Percentiles rank a stretch among this genome's conserved stretches.
These are phyloP conservation scores for Talaromyces islandicus DNA, from an alignment of 2,329 filamentous ascomycete species.

Conservation along the genomic window DNA sequence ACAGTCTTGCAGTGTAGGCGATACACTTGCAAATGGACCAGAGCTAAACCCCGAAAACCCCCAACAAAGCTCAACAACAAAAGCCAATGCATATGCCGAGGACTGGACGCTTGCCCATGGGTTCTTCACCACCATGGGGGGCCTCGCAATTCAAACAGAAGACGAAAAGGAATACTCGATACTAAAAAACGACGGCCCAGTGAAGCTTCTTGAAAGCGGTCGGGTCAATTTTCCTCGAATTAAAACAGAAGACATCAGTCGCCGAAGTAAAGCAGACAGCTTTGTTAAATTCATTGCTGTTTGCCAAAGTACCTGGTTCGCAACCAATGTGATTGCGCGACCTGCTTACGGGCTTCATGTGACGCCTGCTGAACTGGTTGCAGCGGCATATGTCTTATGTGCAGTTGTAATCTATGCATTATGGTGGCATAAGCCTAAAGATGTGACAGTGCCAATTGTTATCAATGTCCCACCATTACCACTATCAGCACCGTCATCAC, in stretches of 20 bases:
- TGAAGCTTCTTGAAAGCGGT: constrained; percentile 4
- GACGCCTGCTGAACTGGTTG: constrained; percentile 10
- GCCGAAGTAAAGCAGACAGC: constrained; percentile 12
- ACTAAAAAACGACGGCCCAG: not conserved
- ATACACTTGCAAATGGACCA: not conserved
- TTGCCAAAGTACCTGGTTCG: constrained; percentile 10
- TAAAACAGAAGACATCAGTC: constrained; percentile 10
- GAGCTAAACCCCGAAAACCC: not conserved
- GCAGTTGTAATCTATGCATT: constrained; percentile 9
- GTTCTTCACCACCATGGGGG: not conserved
- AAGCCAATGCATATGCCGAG: not conserved
- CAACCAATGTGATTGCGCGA: constrained; percentile 10
- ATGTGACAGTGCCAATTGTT: constrained; percentile 13
- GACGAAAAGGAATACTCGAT: not conserved
- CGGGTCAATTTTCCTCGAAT: constrained; percentile 7
- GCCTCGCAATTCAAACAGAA: not conserved
- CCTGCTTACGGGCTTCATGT: constrained; percentile 9
- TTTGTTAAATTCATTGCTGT: constrained; percentile 12
- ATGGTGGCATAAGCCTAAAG: constrained; percentile 16
- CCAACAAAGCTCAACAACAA: not conserved
- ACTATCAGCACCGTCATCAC: not conserved
- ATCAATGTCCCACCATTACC: constrained; percentile 2
- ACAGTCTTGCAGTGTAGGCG: not conserved
- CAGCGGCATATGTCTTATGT: constrained; percentile 11
- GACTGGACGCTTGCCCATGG: not conserved